phyloP scores from a whole-genome alignment of 768 basidiomycete genomes.

The Sporobolomyces phaffii region DNA sequence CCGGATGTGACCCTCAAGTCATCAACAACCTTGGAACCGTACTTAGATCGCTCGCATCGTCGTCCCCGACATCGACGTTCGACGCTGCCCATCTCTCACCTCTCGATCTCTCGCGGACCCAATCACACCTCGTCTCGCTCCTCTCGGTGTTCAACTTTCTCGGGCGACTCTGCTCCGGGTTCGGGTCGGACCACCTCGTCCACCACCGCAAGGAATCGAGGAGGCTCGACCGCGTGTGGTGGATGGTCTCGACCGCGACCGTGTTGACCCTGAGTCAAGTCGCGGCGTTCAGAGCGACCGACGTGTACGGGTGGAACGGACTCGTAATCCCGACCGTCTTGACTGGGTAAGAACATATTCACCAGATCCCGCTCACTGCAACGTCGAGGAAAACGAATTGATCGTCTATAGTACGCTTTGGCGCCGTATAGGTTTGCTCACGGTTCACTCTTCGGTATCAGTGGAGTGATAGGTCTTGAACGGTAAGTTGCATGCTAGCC shows the following conservation, averaged over 20 bases:
- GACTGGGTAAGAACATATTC: conserved; percentile 1
- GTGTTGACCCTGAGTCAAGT: conserved; percentile 8
- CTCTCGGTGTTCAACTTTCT: conserved; percentile 32
- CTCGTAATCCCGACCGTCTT: conserved; percentile 18
- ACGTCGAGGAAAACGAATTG: too few relatives aligned
- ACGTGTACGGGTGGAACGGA: not conserved
- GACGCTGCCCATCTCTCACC: not conserved
- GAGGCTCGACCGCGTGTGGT: conserved; percentile 13
- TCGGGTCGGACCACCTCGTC: conserved; percentile 20
- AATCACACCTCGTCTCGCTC: conserved; percentile 33
- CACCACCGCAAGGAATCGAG: not conserved
- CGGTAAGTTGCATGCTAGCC: not conserved
- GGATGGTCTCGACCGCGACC: conserved; percentile 1
- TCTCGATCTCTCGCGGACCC: not conserved
- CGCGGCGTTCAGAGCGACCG: not conserved
- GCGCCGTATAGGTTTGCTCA: conserved; percentile 22
- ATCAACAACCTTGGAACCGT: conserved; percentile 39
- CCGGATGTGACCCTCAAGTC: not conserved
- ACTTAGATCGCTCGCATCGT: conserved; percentile 13
- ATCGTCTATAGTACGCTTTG: too few relatives aligned
- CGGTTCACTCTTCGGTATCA: conserved; percentile 22
- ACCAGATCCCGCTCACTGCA: too few relatives aligned
- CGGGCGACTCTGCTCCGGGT: conserved; percentile 26
- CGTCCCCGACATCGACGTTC: not conserved
- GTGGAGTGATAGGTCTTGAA: conserved; percentile 26